Percentiles rank a stretch among this genome's conserved stretches.
phyloP scores from a whole-genome alignment of 202 grass and related monocot genomes.

The Digitaria exilis region DNA sequence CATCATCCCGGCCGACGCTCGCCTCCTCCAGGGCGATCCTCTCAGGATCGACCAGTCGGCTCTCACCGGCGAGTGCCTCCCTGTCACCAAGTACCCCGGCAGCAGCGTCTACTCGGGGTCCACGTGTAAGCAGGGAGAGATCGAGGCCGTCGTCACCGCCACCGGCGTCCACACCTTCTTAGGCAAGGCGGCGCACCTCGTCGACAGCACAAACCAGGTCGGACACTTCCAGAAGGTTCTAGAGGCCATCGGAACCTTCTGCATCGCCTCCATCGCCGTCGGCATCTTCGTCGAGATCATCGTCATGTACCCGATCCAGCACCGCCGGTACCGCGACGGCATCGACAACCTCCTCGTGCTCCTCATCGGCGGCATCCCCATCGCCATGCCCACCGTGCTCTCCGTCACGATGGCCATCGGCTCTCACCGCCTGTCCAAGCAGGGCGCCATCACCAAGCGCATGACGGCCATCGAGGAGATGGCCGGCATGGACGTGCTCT shows the following conservation, averaged over 20 bases:
- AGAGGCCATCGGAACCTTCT: slow-evolving; percentile 70
- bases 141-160: slow-evolving; percentile 71
- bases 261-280: slow-evolving; percentile 54
- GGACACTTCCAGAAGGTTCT: slow-evolving; percentile 78
- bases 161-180: slow-evolving; percentile 81
- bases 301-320: slow-evolving; percentile 70
- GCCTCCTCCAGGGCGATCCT: slow-evolving; percentile 75
- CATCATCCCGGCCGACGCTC: slow-evolving; percentile 85
- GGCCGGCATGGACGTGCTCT: slow-evolving; percentile 78
- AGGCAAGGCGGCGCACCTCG: slow-evolving; percentile 73
- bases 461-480: slow-evolving; percentile 85
- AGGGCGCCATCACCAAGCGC: slow-evolving; percentile 75
- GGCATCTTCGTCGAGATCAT: slow-evolving; percentile 53
- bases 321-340: slow-evolving; percentile 57
- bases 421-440: slow-evolving; percentile 49
- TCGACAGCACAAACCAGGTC: slow-evolving; percentile 77
- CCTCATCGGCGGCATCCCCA: slow-evolving; percentile 69
- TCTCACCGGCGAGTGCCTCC: slow-evolving; percentile 77
- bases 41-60: slow-evolving; percentile 94
- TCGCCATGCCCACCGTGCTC: slow-evolving; percentile 74
- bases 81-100: slow-evolving; percentile 57
- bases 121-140: slow-evolving; percentile 74
- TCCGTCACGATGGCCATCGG: slow-evolving; percentile 80
- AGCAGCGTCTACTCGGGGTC: slow-evolving; percentile 57
- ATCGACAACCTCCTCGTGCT: slow-evolving; percentile 77